Evolutionary conservation across 1,284 basidiomycete species (phyloP).

Genomic region (Retiboletus flavoniger): DNA sequence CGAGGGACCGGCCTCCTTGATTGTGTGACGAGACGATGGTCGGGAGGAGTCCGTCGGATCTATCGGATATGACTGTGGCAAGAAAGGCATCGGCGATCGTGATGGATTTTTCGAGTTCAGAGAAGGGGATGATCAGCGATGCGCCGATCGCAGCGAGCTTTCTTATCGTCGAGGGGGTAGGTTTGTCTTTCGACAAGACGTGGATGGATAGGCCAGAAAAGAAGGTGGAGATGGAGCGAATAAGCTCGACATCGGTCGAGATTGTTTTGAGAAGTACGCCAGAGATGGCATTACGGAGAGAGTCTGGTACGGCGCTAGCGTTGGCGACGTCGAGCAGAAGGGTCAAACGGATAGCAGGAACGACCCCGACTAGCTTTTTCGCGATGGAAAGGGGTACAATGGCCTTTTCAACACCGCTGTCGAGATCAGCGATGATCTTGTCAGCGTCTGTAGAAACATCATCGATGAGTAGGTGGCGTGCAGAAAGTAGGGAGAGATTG

Average conservation of each 20-base stretch:
- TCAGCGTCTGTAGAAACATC: constrained; percentile 48
- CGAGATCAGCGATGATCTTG: constrained; percentile 65
- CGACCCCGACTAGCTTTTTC: constrained; percentile 60
- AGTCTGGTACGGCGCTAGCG: constrained; percentile 73
- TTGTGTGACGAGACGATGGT: constrained; percentile 82
- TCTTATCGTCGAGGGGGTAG: constrained; percentile 54
- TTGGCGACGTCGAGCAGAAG: constrained; percentile 73
- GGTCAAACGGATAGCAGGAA: constrained; percentile 74
- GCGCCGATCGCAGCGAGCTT: constrained; percentile 60
- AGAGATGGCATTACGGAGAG: constrained; percentile 66
- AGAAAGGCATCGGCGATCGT: constrained; percentile 87
- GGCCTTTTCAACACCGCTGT: constrained; percentile 76
- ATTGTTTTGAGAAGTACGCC: constrained; percentile 76
- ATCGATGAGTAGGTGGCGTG: constrained; percentile 57
- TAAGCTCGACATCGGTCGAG: constrained; percentile 64
- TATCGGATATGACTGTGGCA: constrained; percentile 80
- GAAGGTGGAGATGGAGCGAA: constrained; percentile 72
- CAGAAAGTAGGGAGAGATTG: constrained; percentile 35
- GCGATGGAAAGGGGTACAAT: constrained; percentile 68
- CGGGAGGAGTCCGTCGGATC: constrained; percentile 89
- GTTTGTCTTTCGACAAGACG: constrained; percentile 56
- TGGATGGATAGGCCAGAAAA: constrained; percentile 64
- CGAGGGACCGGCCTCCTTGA: constrained; percentile 78
- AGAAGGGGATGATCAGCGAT: constrained; percentile 72
- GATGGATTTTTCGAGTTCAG: constrained; percentile 62